A percentile compares a stretch with the other conserved stretches of the same genome.
phyloP scores from a whole-genome alignment of 768 basidiomycete species.

The Hydnum rufescens region DNA sequence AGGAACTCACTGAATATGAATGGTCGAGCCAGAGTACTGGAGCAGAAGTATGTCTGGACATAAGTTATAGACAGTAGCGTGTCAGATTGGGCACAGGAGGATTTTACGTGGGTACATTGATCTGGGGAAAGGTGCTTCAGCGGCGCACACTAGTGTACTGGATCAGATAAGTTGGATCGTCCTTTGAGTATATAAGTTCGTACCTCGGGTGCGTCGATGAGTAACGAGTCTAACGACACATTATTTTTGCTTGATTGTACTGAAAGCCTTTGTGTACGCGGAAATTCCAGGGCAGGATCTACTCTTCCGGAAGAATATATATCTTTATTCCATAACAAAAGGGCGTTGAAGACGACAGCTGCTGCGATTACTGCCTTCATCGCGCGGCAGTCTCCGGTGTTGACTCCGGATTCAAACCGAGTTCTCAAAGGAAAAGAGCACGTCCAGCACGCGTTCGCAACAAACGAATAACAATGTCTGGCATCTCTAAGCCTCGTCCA shows the following conservation, averaged over 20 bases:
- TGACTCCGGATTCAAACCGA: neutral
- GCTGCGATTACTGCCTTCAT: neutral
- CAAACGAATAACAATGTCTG: neutral
- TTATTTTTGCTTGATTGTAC: no score
- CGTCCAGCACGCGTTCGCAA: neutral
- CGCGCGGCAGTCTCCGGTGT: neutral
- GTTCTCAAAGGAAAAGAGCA: no score
- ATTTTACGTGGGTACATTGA: conserved; percentile 47
- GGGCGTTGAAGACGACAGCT: neutral
- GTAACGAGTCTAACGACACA: no score
- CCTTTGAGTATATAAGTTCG: no score
- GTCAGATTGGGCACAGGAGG: conserved; percentile 33
- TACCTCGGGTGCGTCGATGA: no score
- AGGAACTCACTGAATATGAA: conserved; percentile 25
- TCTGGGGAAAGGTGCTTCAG: conserved; percentile 29
- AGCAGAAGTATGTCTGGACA: conserved; percentile 51
- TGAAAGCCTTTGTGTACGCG: no score
- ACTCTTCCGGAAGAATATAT: no score
- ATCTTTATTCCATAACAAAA: no score
- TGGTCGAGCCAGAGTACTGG: conserved; percentile 33
- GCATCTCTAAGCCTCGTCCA: neutral
- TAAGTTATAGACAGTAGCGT: conserved; percentile 58
- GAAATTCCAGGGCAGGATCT: no score
- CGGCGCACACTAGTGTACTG: conserved; percentile 58
- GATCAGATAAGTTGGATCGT: no score